These are phyloP conservation scores for Xylaria hypoxylon DNA, from an alignment of 2,329 filamentous ascomycete genomes.

Conservation along the genomic window DNA sequence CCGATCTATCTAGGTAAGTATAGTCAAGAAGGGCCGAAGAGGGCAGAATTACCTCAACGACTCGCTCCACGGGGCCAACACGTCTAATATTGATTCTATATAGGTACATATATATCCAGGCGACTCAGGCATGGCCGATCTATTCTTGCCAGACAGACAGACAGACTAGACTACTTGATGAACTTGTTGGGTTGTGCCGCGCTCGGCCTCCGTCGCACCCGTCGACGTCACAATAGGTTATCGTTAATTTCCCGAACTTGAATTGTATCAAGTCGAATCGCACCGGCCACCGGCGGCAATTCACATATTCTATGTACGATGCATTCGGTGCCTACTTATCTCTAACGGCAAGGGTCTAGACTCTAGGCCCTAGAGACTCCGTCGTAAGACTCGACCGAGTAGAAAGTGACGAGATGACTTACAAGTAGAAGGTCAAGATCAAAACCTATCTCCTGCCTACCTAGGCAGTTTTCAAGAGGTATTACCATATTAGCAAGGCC, in stretches of 20 bases:
- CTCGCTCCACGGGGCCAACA: too few species aligned
- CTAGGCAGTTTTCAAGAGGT: constrained; percentile 8
- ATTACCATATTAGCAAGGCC: neutral
- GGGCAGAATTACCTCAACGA: too few species aligned
- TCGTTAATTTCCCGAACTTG: neutral
- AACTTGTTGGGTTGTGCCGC: neutral
- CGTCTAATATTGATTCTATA: too few species aligned
- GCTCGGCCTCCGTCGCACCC: neutral
- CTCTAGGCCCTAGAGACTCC: too few species aligned
- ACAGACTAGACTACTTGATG: neutral
- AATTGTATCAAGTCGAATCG: neutral
- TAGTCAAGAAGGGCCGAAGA: too few species aligned
- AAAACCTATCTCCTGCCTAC: constrained; percentile 1
- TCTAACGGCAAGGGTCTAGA: too few species aligned
- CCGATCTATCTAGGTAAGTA: too few species aligned
- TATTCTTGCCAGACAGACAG: neutral
- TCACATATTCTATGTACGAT: too few species aligned
- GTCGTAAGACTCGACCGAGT: neutral
- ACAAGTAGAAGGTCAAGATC: neutral
- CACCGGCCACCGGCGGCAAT: neutral
- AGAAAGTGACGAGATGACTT: neutral
- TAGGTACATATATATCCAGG: too few species aligned
- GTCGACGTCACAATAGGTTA: neutral
- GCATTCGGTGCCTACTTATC: too few species aligned
- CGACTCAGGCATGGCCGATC: too few species aligned